Percentiles rank a stretch among this genome's conserved stretches.
phyloP scores from a whole-genome alignment of 805 yeast genomes.

The Kodamaea hsintzibuensis region DNA sequence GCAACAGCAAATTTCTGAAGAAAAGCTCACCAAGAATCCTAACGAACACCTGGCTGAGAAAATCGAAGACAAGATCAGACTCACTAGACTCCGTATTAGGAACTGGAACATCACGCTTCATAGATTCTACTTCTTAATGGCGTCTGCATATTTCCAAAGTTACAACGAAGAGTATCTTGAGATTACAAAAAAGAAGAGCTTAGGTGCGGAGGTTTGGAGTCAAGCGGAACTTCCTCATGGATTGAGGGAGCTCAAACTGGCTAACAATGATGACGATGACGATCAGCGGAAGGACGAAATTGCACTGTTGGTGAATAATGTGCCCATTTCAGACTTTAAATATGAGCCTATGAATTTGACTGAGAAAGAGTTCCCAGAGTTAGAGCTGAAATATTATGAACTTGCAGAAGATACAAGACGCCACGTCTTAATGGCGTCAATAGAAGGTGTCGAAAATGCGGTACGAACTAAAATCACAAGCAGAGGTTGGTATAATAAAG shows the following conservation, averaged over 20 bases:
- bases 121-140: slow-evolving; percentile 75
- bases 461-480: slow-evolving; percentile 24
- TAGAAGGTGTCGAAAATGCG: slow-evolving; percentile 26
- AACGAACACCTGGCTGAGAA: not conserved
- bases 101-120: slow-evolving; percentile 65
- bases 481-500: slow-evolving; percentile 17
- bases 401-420: slow-evolving; percentile 38
- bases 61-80: slow-evolving; percentile 25
- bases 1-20: slow-evolving; percentile 6
- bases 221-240: slow-evolving; percentile 4
- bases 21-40: not conserved
- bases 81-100: slow-evolving; percentile 36
- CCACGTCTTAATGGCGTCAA: slow-evolving; percentile 32
- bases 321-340: slow-evolving; percentile 12
- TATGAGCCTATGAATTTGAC: slow-evolving; percentile 7
- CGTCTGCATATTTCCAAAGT: slow-evolving; percentile 65
- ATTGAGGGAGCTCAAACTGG: slow-evolving; percentile 7
- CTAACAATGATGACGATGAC: slow-evolving; percentile 8
- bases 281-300: slow-evolving; percentile 19
- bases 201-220: slow-evolving; percentile 4
- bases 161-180: slow-evolving; percentile 36
- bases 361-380: slow-evolving; percentile 9
- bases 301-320: slow-evolving; percentile 23
- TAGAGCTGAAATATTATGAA: slow-evolving; percentile 33
- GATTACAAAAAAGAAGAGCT: slow-evolving; percentile 20